phyloP scores from a whole-genome alignment of 768 basidiomycete genomes.

The Strobilomyces echinocephalus region DNA sequence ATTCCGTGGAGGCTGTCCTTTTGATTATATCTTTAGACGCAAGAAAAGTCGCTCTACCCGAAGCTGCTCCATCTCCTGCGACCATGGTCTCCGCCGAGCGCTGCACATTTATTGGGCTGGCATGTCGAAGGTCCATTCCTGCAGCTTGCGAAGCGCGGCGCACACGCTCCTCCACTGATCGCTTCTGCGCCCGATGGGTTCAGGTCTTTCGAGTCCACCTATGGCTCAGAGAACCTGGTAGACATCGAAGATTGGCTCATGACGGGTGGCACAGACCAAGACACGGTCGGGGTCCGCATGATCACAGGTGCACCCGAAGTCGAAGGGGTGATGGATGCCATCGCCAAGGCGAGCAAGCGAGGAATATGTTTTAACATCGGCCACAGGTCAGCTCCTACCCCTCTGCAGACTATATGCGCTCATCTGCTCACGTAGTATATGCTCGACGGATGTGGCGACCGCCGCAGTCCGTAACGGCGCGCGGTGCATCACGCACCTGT shows the following conservation, averaged over 20 bases:
- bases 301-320: slow-evolving; percentile 88
- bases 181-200: slow-evolving; percentile 58
- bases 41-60: slow-evolving; percentile 70
- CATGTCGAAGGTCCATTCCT: slow-evolving; percentile 91
- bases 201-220: slow-evolving; percentile 66
- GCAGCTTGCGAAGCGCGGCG: slow-evolving; percentile 76
- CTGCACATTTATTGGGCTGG: slow-evolving; percentile 80
- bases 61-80: slow-evolving; percentile 63
- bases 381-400: slow-evolving; percentile 55
- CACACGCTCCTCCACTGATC: slow-evolving; percentile 68
- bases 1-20: neutral
- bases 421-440: slow-evolving; percentile 45
- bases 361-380: slow-evolving; percentile 84
- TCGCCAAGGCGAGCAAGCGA: slow-evolving; percentile 52
- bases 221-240: slow-evolving; percentile 60
- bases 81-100: slow-evolving; percentile 57
- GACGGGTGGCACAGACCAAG: slow-evolving; percentile 27
- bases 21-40: slow-evolving; percentile 47
- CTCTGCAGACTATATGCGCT: neutral
- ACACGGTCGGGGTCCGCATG: slow-evolving; percentile 59
- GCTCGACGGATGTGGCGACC: slow-evolving; percentile 68
- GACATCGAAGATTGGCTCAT: slow-evolving; percentile 67
- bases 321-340: slow-evolving; percentile 70
- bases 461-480: slow-evolving; percentile 69
- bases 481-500: slow-evolving; percentile 84